Percentiles rank a stretch among this genome's conserved stretches.
phyloP scores from a whole-genome alignment of 495 filamentous ascomycete species.

The Pseudomonodictys pantanalensis region DNA sequence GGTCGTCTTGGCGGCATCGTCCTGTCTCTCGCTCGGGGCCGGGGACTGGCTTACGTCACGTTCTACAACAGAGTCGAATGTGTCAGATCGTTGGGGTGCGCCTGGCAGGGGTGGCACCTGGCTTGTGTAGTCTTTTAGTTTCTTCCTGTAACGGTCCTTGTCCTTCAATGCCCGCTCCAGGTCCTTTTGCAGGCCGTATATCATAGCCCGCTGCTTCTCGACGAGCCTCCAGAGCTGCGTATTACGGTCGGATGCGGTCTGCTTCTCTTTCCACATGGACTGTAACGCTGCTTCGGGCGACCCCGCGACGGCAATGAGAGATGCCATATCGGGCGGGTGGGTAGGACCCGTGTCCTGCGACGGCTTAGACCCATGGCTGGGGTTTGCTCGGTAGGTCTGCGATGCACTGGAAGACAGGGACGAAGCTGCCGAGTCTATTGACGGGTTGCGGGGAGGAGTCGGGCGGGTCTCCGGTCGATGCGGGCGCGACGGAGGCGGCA shows the following conservation, averaged over 20 bases:
- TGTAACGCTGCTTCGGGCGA: constrained; percentile 86
- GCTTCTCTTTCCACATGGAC: constrained; percentile 86
- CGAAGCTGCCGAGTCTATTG: constrained; percentile 92
- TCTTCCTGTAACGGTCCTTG: constrained; percentile 90
- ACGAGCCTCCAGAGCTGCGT: constrained; percentile 91
- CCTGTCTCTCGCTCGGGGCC: constrained; percentile 29
- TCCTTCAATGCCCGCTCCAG: constrained; percentile 88
- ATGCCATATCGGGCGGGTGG: constrained; percentile 39
- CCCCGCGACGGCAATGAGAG: constrained; percentile 64
- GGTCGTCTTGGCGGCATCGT: constrained; percentile 20
- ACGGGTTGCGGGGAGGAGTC: constrained; percentile 71
- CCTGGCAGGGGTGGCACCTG: constrained; percentile 50
- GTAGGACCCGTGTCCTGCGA: constrained; percentile 41
- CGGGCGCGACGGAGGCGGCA: constrained; percentile 33
- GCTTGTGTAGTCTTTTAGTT: constrained; percentile 71
- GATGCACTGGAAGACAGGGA: constrained; percentile 67
- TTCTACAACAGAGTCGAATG: constrained; percentile 26
- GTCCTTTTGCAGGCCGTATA: constrained; percentile 91
- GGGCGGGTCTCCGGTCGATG: constrained; percentile 41
- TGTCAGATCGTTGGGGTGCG: constrained; percentile 31
- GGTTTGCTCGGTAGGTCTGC: constrained; percentile 53
- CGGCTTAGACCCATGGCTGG: constrained; percentile 59
- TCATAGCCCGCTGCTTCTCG: constrained; percentile 92
- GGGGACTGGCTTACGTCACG: constrained; percentile 35
- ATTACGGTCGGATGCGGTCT: constrained; percentile 82